A percentile compares a stretch with the other conserved stretches of the same genome.
phyloP scores from a whole-genome alignment of 108 stramenopile genomes.

The Skeletonema tropicum region DNA sequence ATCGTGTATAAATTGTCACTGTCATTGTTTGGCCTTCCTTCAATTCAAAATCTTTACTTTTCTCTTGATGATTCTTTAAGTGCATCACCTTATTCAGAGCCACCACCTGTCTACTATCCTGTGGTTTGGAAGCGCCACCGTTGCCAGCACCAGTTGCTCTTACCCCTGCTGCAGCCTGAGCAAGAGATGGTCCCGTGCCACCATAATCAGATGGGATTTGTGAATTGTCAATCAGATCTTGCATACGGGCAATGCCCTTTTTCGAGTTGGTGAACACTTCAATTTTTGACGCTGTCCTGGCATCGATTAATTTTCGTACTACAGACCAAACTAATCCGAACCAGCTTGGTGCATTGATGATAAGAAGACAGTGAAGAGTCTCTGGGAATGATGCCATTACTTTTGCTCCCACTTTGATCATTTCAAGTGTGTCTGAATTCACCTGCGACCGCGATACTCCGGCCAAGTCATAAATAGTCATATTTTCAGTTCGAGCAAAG shows the following conservation, averaged over 20 bases:
- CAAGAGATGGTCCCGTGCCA: slow-evolving; percentile 35
- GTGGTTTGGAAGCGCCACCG: not conserved
- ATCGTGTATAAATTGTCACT: slow-evolving; percentile 33
- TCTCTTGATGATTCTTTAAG: slow-evolving; percentile 23
- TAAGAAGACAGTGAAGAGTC: slow-evolving; percentile 44
- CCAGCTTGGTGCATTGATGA: slow-evolving; percentile 49
- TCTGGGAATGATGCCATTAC: slow-evolving; percentile 49
- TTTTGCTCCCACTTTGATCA: slow-evolving; percentile 38
- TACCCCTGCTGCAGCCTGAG: slow-evolving; percentile 20
- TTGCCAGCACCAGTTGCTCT: not conserved
- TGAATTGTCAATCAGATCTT: slow-evolving; percentile 38
- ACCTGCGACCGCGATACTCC: slow-evolving; percentile 32
- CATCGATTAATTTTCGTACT: slow-evolving; percentile 39
- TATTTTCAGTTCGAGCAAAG: slow-evolving; percentile 36
- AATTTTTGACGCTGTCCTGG: slow-evolving; percentile 52
- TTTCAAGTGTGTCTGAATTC: slow-evolving; percentile 42
- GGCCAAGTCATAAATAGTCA: slow-evolving; percentile 43
- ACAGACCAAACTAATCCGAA: slow-evolving; percentile 46
- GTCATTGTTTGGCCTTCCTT: slow-evolving; percentile 18
- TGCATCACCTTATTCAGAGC: slow-evolving; percentile 28
- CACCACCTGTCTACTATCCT: slow-evolving; percentile 15
- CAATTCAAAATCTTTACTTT: slow-evolving; percentile 22
- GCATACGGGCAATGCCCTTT: slow-evolving; percentile 27
- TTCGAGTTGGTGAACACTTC: slow-evolving; percentile 43
- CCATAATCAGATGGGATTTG: slow-evolving; percentile 49